Evolutionary conservation across 2,329 filamentous ascomycete species (phyloP).

Genomic region (Trichoderma guizhouense): DNA sequence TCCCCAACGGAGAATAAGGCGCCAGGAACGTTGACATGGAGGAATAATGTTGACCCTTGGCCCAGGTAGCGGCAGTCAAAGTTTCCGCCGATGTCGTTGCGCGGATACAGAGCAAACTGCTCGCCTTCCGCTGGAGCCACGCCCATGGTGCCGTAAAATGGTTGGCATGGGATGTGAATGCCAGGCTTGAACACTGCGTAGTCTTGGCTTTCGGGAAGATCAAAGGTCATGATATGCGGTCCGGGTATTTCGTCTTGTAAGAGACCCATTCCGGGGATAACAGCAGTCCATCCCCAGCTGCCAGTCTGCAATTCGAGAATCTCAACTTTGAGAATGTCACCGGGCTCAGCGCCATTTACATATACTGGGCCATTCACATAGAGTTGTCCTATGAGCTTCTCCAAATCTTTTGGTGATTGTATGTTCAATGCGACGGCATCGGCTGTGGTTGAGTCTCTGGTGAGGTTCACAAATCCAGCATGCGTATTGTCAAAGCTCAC

Average conservation of each 20-base stretch:
- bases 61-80: constrained; percentile 51
- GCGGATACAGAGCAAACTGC: constrained; percentile 49
- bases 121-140: constrained; percentile 46
- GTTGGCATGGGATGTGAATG: constrained; percentile 47
- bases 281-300: constrained; percentile 50
- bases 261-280: constrained; percentile 49
- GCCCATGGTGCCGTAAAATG: constrained; percentile 52
- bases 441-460: background rate
- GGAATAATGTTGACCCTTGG: constrained; percentile 38
- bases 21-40: background rate
- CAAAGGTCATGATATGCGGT: constrained; percentile 46
- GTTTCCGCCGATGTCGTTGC: constrained; percentile 48
- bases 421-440: background rate
- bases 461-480: background rate
- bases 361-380: constrained; percentile 42
- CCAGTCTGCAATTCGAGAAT: constrained; percentile 44
- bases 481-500: constrained; percentile 10
- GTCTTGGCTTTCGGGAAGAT: constrained; percentile 15
- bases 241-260: constrained; percentile 46
- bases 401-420: background rate
- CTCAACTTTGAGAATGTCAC: constrained; percentile 51
- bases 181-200: constrained; percentile 44
- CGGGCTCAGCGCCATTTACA: constrained; percentile 46
- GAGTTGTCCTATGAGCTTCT: background rate
- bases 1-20: constrained; percentile 29